Evolutionary conservation across 352 stramenopile genomes (phyloP), one percentile per base, ranked within the genome.

Genomic region (Lagenidium sp.): DNA sequence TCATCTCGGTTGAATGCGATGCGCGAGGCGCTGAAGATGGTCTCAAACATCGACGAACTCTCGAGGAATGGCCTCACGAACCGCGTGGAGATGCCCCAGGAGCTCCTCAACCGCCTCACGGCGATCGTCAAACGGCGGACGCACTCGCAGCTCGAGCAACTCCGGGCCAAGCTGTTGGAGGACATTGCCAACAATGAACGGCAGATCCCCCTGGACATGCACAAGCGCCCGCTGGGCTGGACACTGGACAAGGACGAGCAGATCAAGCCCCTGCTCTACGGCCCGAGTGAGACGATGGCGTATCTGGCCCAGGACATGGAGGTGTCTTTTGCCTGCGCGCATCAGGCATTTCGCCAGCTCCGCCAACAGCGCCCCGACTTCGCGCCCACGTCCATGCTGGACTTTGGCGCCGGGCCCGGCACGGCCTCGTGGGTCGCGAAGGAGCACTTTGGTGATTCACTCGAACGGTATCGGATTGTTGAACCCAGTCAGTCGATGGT

Each of bases 401-500:
- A 94, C 58, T 91, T 86, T 56, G 81, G 81, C 12, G 60, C 78
- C 0, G 81, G 81, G 0, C 79, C 78, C 0, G 81, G 81, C 2
- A 91, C 76, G 5, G 71, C 76, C 0, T 82, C 73, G 2, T 94
- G 81, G 81, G 81, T 70, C 30, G 74, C 76, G 11, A 85, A 83
- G 26, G 56, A 80, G 18, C 78, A 87, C 30, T 94, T 68, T 24
- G 61, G 64, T 19, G 58, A 79, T 4, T 77, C 71, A 30, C 39
- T 91, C 29, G 50, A 61, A 19, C 66, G 69, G 20, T 91, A 85
- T 39, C 74, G 78, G 20, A 54, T 94, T 15, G 61, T 94, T 34
- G 81, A 94, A 47, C 77, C 81, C 26, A 91, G 78, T 40, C 81
- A 94, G 47, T 89, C 78, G 28, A 94, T 94, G 81, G 54, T 86